These are phyloP conservation scores for Malus sieversii DNA, from an alignment of 306 rosid genomes.

Conservation along the genomic window DNA sequence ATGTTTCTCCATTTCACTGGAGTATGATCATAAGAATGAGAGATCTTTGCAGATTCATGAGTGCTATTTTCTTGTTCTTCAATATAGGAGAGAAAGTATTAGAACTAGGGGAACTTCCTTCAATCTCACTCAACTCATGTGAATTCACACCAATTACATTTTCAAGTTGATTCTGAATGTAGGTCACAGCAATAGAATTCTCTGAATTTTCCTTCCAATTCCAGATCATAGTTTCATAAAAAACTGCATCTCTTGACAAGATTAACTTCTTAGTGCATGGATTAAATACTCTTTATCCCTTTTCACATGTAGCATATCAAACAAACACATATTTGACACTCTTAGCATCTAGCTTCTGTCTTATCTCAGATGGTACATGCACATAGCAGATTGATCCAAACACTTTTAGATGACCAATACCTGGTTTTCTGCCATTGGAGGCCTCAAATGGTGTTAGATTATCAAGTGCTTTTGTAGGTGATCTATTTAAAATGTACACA, in stretches of 20 bases:
- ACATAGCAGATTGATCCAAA: too few species aligned
- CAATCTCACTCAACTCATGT: too few species aligned
- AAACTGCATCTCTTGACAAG: too few species aligned
- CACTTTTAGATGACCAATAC: background rate
- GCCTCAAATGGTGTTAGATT: background rate
- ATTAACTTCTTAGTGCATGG: too few species aligned
- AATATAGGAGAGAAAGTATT: accelerated
- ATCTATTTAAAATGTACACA: too few species aligned
- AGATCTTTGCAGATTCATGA: background rate
- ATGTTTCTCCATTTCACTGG: too few species aligned
- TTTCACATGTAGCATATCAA: background rate
- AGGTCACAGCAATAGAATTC: too few species aligned
- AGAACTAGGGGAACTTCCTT: too few species aligned
- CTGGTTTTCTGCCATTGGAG: background rate
- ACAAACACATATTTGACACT: background rate
- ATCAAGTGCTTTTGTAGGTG: background rate
- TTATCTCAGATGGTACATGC: background rate
- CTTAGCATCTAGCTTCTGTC: background rate
- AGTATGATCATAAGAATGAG: background rate
- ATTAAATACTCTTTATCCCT: too few species aligned
- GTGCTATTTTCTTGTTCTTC: accelerated
- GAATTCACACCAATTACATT: too few species aligned
- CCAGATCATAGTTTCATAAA: background rate
- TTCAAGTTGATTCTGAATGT: too few species aligned
- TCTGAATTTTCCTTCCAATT: background rate